Evolutionary conservation across 2,329 filamentous ascomycete genomes (phyloP), one percentile per base, ranked within the genome.

Genomic region (Chaetomium sp.): DNA sequence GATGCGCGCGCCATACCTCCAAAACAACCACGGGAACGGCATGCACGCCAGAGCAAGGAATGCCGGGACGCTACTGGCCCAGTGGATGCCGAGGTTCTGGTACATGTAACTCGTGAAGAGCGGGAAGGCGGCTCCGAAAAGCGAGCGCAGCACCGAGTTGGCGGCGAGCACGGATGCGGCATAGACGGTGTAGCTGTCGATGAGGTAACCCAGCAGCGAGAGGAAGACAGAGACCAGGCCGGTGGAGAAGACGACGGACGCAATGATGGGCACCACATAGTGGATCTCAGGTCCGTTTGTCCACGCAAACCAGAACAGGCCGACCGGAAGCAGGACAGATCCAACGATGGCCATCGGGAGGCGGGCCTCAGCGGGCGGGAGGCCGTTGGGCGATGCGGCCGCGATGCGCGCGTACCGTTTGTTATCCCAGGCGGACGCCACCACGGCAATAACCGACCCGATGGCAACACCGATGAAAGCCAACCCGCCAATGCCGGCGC

Each of bases 11-110:
- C 88, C 88, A 67, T 89, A 89, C 63, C 79, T 84, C 73, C 88
- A 88, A 70, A 92, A 89, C 12, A 92, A 68, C 69, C 88, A 86
- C 0, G 88, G 88, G 65, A 88, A 86, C 0, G 88, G 87, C 14
- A 89, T 74, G 69, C 87, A 91, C 9, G 77, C 79, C 3, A 91
- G 68, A 0, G 87, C 81, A 3, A 92, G 74, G 72, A 92, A 91
- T 0, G 84, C 89, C 0, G 87, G 88, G 11, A 92, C 74, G 0
- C 81, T 83, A 37, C 79, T 83, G 1, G 86, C 88, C 88, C 88
- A 91, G 72, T 91, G 86, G 54, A 87, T 84, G 48, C 88, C 86
- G 2, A 87, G 75, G 54, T 76, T 72, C 2, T 73, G 38, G 66
- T 80, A 83, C 78, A 83, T 81, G 59, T 71, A 73, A 0, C 74